Base-by-base conservation (phyloP, 441 rosid species). In the Lepidium campestre region DNA sequence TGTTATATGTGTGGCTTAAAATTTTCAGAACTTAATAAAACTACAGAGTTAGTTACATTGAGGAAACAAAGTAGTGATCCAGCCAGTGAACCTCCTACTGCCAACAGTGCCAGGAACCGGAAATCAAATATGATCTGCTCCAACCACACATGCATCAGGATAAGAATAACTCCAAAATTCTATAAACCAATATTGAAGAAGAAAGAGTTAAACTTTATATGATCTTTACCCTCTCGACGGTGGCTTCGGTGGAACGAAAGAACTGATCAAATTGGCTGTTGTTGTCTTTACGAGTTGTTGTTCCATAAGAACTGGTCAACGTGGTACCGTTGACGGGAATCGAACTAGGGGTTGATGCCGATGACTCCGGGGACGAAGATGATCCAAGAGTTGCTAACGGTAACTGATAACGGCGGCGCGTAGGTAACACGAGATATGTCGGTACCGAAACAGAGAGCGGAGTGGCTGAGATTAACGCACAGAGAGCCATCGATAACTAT, bases 11-110 rank as follows among this genome's bases (percentile, higher is more conserved):
- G 17, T 25, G 36, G 15, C n/a, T 3, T 45, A 32, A 47, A 48
- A 46, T 40, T 48, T 31, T 7, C 15, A 57, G 54, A 29, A 22
- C 12, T 41, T 48, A 49, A 60, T 0, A 6, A 20, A 37, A 41
- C 54, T 4, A 64, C 22, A 49, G 0, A 39, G 54, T 63, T 57
- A 67, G 71, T 44, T 85, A 91, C 94, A 82, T 91, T 91, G 55
- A 91, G 84, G 62, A 89, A 89, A 82, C 96, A 91, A 70, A 91
- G 66, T 20, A 91, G 71, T 8, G 98, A 89, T 62, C 95, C 96
- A 31, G 89, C 93, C 63, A 89, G 60, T 0, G 98, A 91, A 53
- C 95, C 93, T 71, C 81, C 96, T 61, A 91, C 57, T 5, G 98
- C 96, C 20, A 86, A 68, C 56, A 89, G 94, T 3, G 96, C 94